phyloP scores from a whole-genome alignment of 768 basidiomycete species.

The Macrolepiota fuliginosa region DNA sequence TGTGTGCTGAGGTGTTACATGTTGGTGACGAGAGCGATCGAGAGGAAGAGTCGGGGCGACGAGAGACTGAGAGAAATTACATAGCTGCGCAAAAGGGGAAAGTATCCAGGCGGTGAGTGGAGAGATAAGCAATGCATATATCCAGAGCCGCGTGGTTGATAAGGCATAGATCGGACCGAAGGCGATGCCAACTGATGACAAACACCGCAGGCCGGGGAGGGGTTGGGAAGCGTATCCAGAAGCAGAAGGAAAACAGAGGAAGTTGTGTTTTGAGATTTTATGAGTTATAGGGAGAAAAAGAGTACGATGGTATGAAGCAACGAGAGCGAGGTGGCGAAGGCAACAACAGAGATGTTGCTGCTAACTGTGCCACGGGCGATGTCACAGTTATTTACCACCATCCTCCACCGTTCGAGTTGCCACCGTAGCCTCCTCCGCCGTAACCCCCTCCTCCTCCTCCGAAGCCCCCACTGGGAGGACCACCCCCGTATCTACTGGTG shows the following conservation, averaged over 20 bases:
- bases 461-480: slow-evolving; percentile 24
- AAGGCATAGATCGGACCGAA: background rate
- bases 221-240: background rate
- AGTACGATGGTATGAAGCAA: slow-evolving; percentile 3
- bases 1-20: slow-evolving; percentile 1
- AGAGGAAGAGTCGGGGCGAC: slow-evolving; percentile 6
- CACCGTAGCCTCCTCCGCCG: slow-evolving; percentile 25
- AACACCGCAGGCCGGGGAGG: background rate
- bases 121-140: background rate
- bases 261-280: slow-evolving; percentile 15
- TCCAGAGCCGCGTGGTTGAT: background rate
- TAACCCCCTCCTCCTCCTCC: slow-evolving; percentile 29
- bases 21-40: slow-evolving; percentile 9
- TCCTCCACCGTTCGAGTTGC: slow-evolving; percentile 26
- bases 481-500: slow-evolving; percentile 23
- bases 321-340: slow-evolving; percentile 16
- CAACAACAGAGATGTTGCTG: background rate
- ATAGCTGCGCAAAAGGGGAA: background rate
- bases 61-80: background rate
- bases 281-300: slow-evolving; percentile 9
- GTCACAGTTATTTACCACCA: slow-evolving; percentile 41
- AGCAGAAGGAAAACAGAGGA: slow-evolving; percentile 9
- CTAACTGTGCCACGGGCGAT: background rate
- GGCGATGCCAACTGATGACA: slow-evolving; percentile 14
- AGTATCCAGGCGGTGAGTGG: background rate